Percentiles rank a stretch among this genome's conserved stretches.
Evolutionary conservation across 2,329 filamentous ascomycete genomes (phyloP).

Genomic region (Sporothrix pseudoabietina): DNA sequence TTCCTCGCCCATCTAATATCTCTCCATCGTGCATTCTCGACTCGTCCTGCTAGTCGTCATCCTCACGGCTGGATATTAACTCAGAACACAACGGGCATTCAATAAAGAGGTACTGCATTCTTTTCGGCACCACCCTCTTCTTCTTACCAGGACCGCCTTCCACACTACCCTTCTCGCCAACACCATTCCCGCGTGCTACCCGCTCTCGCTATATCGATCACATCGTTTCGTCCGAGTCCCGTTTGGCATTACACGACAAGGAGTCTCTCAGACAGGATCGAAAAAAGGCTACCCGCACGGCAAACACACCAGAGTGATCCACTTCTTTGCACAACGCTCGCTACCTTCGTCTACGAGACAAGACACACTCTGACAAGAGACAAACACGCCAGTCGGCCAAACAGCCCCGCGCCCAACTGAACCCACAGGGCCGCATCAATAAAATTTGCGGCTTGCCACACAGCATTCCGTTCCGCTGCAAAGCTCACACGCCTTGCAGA

Average conservation of each 20-base stretch:
- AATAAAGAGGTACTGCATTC: background rate
- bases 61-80: slow-evolving; percentile 20
- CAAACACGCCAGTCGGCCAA: slow-evolving; percentile 16
- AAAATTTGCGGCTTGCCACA: slow-evolving; percentile 24
- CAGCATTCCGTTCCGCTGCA: slow-evolving; percentile 27
- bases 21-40: slow-evolving; percentile 5
- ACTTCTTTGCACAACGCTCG: background rate
- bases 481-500: slow-evolving; percentile 3
- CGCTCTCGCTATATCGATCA: background rate
- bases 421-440: slow-evolving; percentile 18
- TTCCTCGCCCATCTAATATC: background rate
- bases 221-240: background rate
- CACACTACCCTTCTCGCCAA: background rate
- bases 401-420: slow-evolving; percentile 17
- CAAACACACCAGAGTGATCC: background rate
- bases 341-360: background rate
- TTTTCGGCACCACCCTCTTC: background rate
- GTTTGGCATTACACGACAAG: slow-evolving; percentile 3
- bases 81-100: background rate
- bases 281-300: background rate
- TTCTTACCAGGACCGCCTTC: background rate
- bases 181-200: slow-evolving; percentile 16
- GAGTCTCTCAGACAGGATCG: slow-evolving; percentile 1
- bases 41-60: slow-evolving; percentile 18
- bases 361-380: slow-evolving; percentile 8